These are phyloP conservation scores for Tremella fuciformis DNA, from an alignment of 768 basidiomycete genomes.

Conservation along the genomic window DNA sequence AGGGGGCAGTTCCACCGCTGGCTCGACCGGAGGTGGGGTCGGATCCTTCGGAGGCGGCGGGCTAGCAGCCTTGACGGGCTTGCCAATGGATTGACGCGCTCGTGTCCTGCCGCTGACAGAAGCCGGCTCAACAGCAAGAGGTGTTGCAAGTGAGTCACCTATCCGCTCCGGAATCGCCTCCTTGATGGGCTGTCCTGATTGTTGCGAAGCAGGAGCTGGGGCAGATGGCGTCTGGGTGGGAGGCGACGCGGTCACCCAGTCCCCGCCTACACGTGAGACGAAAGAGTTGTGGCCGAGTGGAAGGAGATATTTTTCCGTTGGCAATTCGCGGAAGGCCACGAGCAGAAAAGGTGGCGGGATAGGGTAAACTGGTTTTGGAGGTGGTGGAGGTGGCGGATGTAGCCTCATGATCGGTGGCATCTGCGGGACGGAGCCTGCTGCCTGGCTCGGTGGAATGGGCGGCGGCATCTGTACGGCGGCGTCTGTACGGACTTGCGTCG, in stretches of 20 bases:
- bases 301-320: constrained; percentile 40
- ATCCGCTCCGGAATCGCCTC: too few species aligned
- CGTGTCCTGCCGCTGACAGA: background rate
- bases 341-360: constrained; percentile 40
- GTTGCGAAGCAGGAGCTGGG: background rate
- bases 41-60: background rate
- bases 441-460: constrained; percentile 2
- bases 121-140: background rate
- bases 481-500: background rate
- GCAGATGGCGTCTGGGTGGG: background rate
- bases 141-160: background rate
- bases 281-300: constrained; percentile 33
- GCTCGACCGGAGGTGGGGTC: too few species aligned
- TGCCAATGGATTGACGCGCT: background rate
- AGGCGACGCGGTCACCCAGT: constrained; percentile 29
- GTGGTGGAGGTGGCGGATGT: constrained; percentile 16
- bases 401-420: background rate
- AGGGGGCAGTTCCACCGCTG: background rate
- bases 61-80: background rate
- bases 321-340: constrained; percentile 38
- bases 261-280: constrained; percentile 36
- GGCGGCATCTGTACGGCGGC: too few species aligned
- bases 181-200: constrained; percentile 3
- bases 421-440: too few species aligned
- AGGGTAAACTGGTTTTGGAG: constrained; percentile 32